These are phyloP conservation scores for Zea luxurians DNA, from an alignment of 176 grass and related monocot genomes.

Conservation along the genomic window DNA sequence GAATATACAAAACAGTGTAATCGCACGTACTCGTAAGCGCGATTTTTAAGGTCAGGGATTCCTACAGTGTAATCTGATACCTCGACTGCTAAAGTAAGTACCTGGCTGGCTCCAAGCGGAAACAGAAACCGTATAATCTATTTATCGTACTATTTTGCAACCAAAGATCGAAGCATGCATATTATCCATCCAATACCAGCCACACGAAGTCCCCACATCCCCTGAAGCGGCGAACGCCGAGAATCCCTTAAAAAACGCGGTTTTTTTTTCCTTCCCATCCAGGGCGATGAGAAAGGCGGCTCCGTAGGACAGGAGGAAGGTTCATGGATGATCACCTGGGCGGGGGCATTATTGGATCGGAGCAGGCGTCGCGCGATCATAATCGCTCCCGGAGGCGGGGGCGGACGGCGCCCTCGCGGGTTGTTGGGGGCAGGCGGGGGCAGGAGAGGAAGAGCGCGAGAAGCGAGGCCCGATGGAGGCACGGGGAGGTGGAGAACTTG, in stretches of 20 bases:
- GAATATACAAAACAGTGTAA: conserved; percentile 7
- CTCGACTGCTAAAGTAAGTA: not conserved
- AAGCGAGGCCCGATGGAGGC: not conserved
- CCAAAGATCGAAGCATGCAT: not conserved
- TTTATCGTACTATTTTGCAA: not conserved
- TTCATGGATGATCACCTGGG: conserved; percentile 3
- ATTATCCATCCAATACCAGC: not conserved
- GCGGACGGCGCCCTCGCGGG: conserved; percentile 11
- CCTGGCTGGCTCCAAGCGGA: not conserved
- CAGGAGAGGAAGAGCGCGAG: not conserved
- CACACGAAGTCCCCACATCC: not conserved
- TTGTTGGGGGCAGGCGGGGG: not conserved
- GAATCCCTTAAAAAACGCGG: not conserved
- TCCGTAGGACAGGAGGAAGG: not conserved
- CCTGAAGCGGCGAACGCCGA: no score
- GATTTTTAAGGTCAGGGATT: not conserved
- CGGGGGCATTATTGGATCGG: conserved; percentile 12
- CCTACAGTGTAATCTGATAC: not conserved
- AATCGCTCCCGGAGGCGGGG: not conserved
- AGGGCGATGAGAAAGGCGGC: not conserved
- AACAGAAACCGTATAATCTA: not conserved
- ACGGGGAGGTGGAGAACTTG: not conserved
- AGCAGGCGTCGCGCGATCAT: conserved; percentile 24
- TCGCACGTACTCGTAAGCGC: not conserved
- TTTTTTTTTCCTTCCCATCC: not conserved